Conservation (phyloP, 768 basidiomycete genomes). For the Trametes villosa region DNA sequence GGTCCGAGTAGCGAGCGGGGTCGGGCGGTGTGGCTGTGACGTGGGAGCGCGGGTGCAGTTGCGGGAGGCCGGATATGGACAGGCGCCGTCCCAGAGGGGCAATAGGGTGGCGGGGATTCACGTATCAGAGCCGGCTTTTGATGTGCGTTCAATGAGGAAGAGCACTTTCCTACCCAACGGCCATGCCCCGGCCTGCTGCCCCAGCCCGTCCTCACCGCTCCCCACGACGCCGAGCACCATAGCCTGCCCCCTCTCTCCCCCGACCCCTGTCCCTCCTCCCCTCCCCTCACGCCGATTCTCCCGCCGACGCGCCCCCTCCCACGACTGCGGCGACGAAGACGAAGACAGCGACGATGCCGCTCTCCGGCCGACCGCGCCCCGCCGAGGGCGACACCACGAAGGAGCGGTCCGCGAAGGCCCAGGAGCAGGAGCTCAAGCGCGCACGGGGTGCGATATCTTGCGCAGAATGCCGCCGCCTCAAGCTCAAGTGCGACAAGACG, state of each 20-base stretch:
- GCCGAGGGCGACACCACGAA: constrained; percentile 30
- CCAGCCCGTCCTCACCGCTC: constrained; percentile 8
- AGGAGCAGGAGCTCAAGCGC: constrained; percentile 74
- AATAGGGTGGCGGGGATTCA: constrained; percentile 5
- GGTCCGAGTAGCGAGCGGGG: constrained; percentile 6
- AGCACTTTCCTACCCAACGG: constrained; percentile 5
- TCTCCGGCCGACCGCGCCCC: constrained; percentile 26
- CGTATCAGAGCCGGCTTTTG: not conserved
- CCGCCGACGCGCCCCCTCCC: not conserved
- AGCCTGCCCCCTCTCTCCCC: too few relatives aligned
- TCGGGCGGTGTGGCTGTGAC: constrained; percentile 17
- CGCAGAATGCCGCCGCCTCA: constrained; percentile 62
- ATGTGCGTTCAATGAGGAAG: constrained; percentile 5
- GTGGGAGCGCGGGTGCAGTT: not conserved
- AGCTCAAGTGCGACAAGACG: constrained; percentile 67
- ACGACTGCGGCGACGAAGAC: not conserved
- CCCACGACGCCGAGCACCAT: constrained; percentile 10
- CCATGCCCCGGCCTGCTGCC: constrained; percentile 3
- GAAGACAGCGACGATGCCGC: constrained; percentile 23
- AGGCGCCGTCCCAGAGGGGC: constrained; percentile 6
- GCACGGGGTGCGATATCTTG: constrained; percentile 76
- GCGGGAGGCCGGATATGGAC: not conserved
- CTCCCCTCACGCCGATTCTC: constrained; percentile 4
- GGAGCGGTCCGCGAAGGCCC: constrained; percentile 27
- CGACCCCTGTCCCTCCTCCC: too few relatives aligned